Evolutionary conservation across 306 rosid genomes (phyloP).

Genomic region (Vicia villosa): DNA sequence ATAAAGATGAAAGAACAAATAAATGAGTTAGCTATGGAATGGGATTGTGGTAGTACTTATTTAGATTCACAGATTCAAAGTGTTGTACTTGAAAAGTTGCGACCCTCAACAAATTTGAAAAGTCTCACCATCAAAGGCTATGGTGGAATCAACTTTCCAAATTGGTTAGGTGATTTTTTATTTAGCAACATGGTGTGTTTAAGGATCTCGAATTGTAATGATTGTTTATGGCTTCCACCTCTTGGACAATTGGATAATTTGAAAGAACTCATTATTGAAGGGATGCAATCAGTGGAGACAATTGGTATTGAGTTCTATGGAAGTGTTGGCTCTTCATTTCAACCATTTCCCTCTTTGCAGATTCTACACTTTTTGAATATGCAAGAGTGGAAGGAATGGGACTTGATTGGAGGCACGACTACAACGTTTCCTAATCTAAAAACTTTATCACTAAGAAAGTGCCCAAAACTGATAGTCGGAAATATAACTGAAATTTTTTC

Average conservation of each 20-base stretch:
- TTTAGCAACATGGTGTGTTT: background rate
- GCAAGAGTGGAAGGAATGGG: slow-evolving; percentile 32
- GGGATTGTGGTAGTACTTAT: background rate
- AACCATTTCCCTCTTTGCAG: background rate
- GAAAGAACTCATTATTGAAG: too few relatives aligned
- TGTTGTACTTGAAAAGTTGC: background rate
- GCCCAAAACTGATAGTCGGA: background rate
- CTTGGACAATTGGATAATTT: too few relatives aligned
- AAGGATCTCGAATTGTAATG: background rate
- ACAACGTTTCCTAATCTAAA: background rate
- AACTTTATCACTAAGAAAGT: background rate
- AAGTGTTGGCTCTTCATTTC: background rate
- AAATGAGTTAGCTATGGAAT: background rate
- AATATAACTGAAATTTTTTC: too few relatives aligned
- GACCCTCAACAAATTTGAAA: background rate
- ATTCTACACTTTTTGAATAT: background rate
- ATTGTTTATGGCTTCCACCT: background rate
- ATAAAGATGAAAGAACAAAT: too few relatives aligned
- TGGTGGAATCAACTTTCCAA: too few relatives aligned
- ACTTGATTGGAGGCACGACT: too few relatives aligned
- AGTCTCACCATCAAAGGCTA: too few relatives aligned
- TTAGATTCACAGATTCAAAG: background rate
- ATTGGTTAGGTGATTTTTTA: background rate
- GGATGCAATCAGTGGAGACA: too few relatives aligned
- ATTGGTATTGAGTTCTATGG: too few relatives aligned